Conservation (phyloP, 148 eudicot genomes). For the Persicaria tinctoria region DNA sequence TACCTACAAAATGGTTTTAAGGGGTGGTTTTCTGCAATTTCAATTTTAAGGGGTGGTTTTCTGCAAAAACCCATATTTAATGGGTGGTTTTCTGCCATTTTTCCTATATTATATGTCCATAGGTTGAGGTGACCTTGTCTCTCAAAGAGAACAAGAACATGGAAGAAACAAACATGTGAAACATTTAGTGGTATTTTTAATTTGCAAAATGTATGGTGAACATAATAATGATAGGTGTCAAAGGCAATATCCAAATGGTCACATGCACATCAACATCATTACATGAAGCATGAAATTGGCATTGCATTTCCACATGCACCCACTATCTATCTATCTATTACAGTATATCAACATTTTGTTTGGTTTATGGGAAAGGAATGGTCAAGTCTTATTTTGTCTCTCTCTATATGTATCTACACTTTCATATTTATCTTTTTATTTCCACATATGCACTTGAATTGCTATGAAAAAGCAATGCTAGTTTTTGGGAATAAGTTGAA, state of each 20-base stretch:
- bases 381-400: slow-evolving; percentile 7
- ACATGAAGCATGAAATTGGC: neutral
- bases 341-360: neutral
- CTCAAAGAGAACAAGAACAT: neutral
- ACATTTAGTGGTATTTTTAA: neutral
- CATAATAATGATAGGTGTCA: neutral
- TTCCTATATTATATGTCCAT: too few species aligned
- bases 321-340: neutral
- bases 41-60: too few species aligned
- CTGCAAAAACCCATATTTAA: too few species aligned
- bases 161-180: slow-evolving; percentile 4
- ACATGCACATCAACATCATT: slow-evolving; percentile 9
- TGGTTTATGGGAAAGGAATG: slow-evolving; percentile 1
- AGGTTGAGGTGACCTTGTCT: slow-evolving; percentile 4
- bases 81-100: too few species aligned
- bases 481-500: neutral
- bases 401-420: neutral
- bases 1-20: too few species aligned
- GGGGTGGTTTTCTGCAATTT: too few species aligned
- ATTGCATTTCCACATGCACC: neutral
- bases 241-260: neutral
- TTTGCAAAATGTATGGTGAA: slow-evolving; percentile 4
- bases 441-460: neutral
- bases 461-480: neutral
- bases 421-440: neutral